Evolutionary conservation across 108 stramenopile species (phyloP), one percentile per base, ranked within the genome.

Genomic region (Skeletonema grethae): DNA sequence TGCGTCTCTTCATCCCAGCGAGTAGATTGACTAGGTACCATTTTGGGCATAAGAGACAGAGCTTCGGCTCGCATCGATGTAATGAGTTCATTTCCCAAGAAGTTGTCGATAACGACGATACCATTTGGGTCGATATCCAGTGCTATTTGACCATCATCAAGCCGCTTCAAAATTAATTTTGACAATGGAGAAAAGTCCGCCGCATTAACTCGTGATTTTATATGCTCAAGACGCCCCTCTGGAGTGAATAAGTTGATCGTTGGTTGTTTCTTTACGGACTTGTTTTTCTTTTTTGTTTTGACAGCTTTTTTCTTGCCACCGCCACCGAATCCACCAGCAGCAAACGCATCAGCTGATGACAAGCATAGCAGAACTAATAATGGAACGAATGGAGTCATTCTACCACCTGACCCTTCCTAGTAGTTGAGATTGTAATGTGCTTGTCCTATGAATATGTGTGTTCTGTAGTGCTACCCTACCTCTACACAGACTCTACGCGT

Each of bases 1-100:
- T 76, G 75, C 13, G 68, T 63, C 53, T 61, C 61, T 70, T 76
- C 75, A 24, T 76, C 75, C 68, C 68, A 76, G 15, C 75, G 68
- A 29, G 75, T 70, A 5, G 75, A 76, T 76, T 76, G 75, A 9
- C 61, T 63, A 0, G 75, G 75, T 31, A 76, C 61, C 75, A 76
- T 76, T 22, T 38, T 38, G 2, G 73, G 31, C 22, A 74, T 31
- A 4, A 74, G 48, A 9, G 75, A 69, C 30, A 70, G 45, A 24
- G 75, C 75, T 67, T 76, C 75, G 0, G 29, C 15, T 62, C 69
- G 25, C 75, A 76, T 69, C 32, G 68, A 35, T 15, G 69, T 22
- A n/a, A 76, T 62, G 28, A 76, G 56, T 7, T 70, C 45, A 12
- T 56, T 31, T n/a, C 75, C 75, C 29, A 76, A 61, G 48, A 76